Evolutionary conservation across 2,329 filamentous ascomycete genomes (phyloP), one percentile per base, ranked within the genome.

Genomic region (Beauveria scarabaeidicola): DNA sequence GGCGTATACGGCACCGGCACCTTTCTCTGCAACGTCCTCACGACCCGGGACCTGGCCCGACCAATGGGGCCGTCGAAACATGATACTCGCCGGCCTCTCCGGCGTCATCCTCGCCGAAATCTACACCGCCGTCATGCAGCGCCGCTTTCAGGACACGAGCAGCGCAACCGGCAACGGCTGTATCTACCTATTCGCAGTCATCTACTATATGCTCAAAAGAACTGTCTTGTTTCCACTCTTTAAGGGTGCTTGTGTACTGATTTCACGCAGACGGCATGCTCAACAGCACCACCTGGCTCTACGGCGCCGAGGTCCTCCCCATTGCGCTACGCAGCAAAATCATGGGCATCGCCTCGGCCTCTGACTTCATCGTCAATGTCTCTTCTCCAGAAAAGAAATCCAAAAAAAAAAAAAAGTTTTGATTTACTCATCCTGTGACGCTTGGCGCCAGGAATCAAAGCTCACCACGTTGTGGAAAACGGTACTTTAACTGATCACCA

Each of bases 81-180:
- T 85, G 82, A 75, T 85, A 11, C 66, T 85, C 6, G 64, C 80
- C 2, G 82, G 82, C 6, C 66, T 84, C 3, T 64, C 68, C 5
- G 78, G 79, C 1, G 75, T 84, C 46, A 72, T 83, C 15, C 13
- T 82, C n/a, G 76, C 81, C 52, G 80, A 84, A 64, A 82, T 84
- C 56, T 85, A 84, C 63, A 74, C 81, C 0, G 79, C 82, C 1
- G 77, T 84, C 46, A 84, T 85, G 80, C 81, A 84, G 68, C 73
- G 74, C 29, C 67, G 76, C 50, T 85, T 84, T 65, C 80, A 84
- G 64, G 72, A 81, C 61, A 81, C 77, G 0, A 67, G 81, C 60
- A 84, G 83, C 66, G 69, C 70, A 5, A 66, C 83, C 29, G 82
- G 82, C 41, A 84, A 85, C 65, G 82, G 80, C 0, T 85, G 84